These are phyloP conservation scores for Magnusiomyces clavatus DNA, from an alignment of 1,139 yeast genomes.

Conservation along the genomic window DNA sequence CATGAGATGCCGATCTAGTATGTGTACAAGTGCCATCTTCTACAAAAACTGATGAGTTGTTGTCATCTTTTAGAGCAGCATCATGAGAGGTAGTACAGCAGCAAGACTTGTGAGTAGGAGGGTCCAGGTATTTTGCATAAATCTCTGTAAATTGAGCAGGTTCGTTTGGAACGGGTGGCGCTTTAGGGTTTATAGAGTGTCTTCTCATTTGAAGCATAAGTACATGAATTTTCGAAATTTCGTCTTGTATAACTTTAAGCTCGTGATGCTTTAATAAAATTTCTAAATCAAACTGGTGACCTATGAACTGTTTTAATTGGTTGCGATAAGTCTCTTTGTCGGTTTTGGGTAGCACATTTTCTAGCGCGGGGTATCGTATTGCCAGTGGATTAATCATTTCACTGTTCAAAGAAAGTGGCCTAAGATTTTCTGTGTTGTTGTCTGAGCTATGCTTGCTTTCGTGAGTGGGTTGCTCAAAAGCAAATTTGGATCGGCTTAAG, in stretches of 20 bases:
- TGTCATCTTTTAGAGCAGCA: background rate
- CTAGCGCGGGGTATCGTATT: too few relatives aligned
- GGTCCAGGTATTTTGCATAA: slow-evolving; percentile 32
- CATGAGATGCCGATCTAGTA: too few relatives aligned
- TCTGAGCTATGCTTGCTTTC: background rate
- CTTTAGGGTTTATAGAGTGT: slow-evolving; percentile 18
- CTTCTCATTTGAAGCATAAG: slow-evolving; percentile 39
- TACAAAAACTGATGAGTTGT: too few relatives aligned
- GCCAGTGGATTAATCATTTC: too few relatives aligned
- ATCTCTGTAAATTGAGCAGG: slow-evolving; percentile 46
- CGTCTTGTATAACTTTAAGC: slow-evolving; percentile 49
- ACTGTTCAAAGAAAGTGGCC: too few relatives aligned
- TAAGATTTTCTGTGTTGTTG: background rate
- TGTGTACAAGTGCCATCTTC: too few relatives aligned
- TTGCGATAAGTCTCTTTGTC: background rate
- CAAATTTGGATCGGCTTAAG: background rate
- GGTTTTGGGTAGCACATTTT: too few relatives aligned
- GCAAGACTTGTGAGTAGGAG: background rate
- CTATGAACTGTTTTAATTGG: slow-evolving; percentile 22
- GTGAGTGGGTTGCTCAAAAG: background rate
- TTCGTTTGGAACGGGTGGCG: slow-evolving; percentile 29
- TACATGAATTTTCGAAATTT: slow-evolving; percentile 56
- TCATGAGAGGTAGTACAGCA: background rate
- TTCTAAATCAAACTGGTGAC: slow-evolving; percentile 56
- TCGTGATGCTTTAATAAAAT: slow-evolving; percentile 65